phyloP scores from a whole-genome alignment of 495 filamentous ascomycete genomes.

The Polyplosphaeria fusca region DNA sequence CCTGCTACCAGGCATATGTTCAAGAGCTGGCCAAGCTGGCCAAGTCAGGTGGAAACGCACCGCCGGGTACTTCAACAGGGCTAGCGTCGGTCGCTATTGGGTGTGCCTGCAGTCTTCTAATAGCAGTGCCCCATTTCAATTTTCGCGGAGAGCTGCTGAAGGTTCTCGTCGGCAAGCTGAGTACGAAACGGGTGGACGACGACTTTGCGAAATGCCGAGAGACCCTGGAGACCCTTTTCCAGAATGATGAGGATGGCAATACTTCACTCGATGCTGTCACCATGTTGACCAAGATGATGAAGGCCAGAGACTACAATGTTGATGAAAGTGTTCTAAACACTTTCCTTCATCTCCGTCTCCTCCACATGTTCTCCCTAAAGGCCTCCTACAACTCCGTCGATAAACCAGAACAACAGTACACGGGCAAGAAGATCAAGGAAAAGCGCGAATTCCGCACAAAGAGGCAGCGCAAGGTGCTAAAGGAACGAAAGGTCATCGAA shows the following conservation, averaged over 20 bases:
- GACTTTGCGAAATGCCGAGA: slow-evolving; percentile 76
- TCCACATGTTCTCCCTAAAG: slow-evolving; percentile 81
- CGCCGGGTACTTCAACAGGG: slow-evolving; percentile 34
- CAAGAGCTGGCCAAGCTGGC: slow-evolving; percentile 63
- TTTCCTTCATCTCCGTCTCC: slow-evolving; percentile 83
- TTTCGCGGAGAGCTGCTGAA: slow-evolving; percentile 82
- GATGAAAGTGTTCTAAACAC: slow-evolving; percentile 85
- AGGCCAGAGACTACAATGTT: slow-evolving; percentile 70
- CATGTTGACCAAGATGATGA: slow-evolving; percentile 91
- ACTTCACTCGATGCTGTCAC: slow-evolving; percentile 83
- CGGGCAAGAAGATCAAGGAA: slow-evolving; percentile 65
- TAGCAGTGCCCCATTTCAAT: slow-evolving; percentile 91
- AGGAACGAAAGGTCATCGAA: slow-evolving; percentile 79
- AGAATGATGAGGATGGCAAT: slow-evolving; percentile 82
- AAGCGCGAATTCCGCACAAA: slow-evolving; percentile 77
- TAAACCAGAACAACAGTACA: slow-evolving; percentile 43
- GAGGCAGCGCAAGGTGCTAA: slow-evolving; percentile 66
- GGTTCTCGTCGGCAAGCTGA: slow-evolving; percentile 80
- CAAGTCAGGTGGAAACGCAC: slow-evolving; percentile 46
- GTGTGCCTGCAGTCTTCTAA: slow-evolving; percentile 76
- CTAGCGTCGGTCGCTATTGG: slow-evolving; percentile 72
- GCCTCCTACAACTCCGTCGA: slow-evolving; percentile 73
- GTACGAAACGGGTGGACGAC: slow-evolving; percentile 60
- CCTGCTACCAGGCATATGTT: slow-evolving; percentile 79
- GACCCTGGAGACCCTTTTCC: slow-evolving; percentile 76